These are phyloP conservation scores for Berkeleyomyces rouxiae DNA, from an alignment of 2,329 filamentous ascomycete genomes.

Conservation along the genomic window DNA sequence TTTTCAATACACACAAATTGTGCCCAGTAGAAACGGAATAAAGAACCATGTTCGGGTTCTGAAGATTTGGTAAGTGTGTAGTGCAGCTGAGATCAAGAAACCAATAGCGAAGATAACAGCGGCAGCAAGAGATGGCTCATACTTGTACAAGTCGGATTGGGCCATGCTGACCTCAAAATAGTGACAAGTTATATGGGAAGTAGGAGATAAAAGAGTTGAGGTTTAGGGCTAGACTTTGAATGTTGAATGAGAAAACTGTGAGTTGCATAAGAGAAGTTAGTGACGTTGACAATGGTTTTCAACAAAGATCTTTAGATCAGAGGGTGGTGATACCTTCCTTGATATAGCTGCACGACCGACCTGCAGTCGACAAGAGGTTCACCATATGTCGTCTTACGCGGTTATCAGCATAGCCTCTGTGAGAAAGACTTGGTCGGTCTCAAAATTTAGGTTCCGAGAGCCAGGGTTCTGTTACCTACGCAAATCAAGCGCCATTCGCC, in stretches of 20 bases:
- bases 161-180: background rate
- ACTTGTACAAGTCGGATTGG: slow-evolving; percentile 25
- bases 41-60: slow-evolving; percentile 33
- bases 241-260: too few relatives aligned
- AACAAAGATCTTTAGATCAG: background rate
- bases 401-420: background rate
- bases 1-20: slow-evolving; percentile 25
- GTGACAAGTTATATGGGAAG: background rate
- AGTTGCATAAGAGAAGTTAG: too few relatives aligned
- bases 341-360: background rate
- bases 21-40: slow-evolving; percentile 35
- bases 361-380: too few relatives aligned
- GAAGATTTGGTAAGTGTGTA: slow-evolving; percentile 26
- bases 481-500: background rate
- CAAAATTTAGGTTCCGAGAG: too few relatives aligned
- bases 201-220: background rate
- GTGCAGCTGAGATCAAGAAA: slow-evolving; percentile 23
- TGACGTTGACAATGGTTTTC: background rate
- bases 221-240: too few relatives aligned
- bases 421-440: too few relatives aligned
- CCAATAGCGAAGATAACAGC: slow-evolving; percentile 24
- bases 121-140: slow-evolving; percentile 28
- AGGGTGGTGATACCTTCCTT: background rate
- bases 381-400: too few relatives aligned
- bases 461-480: background rate